Evolutionary conservation across 169 alveolate genomes (phyloP), one percentile per base, ranked within the genome.

Genomic region (Hepatocystis sp.): DNA sequence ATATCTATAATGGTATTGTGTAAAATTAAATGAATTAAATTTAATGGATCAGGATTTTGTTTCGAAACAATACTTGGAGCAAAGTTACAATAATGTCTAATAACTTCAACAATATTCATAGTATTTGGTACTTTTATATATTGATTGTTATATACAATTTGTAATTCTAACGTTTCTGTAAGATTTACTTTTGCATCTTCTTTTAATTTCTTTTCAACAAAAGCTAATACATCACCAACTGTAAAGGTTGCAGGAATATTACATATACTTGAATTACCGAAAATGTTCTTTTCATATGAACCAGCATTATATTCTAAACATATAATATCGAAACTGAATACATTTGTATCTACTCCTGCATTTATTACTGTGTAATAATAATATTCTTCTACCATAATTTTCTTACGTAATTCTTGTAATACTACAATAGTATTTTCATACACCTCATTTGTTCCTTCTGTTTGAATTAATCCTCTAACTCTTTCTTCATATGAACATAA

Each of bases 241-340:
- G 89, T 63, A 56, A 61, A 81, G 47, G 21, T 46, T 27, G 39
- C 63, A 11, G 89, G 89, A 32, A 81, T 81, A 30, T 81, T 81
- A 30, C 67, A 63, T 53, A 81, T 81, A 61, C 76, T 34, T 25
- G 89, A 81, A 1, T 67, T 27, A n/a, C 89, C 89, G 51, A 81
- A 81, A 13, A 81, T 25, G 15, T 46, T 25, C 21, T 64, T 81
- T 42, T 81, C 84, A 42, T 63, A 34, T n/a, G 63, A 52, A 15
- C 84, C 89, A 1, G 84, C 66, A 39, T 81, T 64, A 46, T 61
- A 81, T 28, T 81, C 89, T 40, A 81, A 63, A 34, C 84, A 34
- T 15, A 81, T 39, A 13, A 28, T 28, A 0, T 67, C 25, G 28
- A 81, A 30, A 23, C 63, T 63, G 19, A 81, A 10, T 21, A 61